Conservation (phyloP, 148 eudicot genomes). For the Amaranthus palmeri region DNA sequence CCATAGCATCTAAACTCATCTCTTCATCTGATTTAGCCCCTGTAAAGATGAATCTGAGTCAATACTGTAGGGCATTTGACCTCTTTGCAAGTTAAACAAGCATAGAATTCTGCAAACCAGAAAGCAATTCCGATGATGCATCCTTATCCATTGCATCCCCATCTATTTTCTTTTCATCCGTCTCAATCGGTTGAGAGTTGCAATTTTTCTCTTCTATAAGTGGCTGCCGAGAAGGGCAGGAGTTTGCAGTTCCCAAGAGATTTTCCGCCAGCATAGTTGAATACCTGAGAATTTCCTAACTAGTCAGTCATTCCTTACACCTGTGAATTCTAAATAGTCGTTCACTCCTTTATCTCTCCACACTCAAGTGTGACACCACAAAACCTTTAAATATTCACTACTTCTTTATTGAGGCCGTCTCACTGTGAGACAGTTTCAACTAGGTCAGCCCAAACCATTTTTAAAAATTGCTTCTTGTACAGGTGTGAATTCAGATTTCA, state of each 20-base stretch:
- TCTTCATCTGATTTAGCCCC: constrained; percentile 45
- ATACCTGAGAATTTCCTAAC: constrained; percentile 51
- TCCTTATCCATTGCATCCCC: not conserved
- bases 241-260: constrained; percentile 54
- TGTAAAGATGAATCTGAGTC: constrained; percentile 27
- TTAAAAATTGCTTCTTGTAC: no score
- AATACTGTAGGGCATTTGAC: constrained; percentile 9
- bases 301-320: constrained; percentile 37
- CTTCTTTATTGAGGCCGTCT: no score
- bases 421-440: no score
- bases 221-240: constrained; percentile 36
- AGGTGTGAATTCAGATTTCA: no score
- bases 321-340: constrained; percentile 37
- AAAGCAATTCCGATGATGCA: constrained; percentile 30
- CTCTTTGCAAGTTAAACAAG: constrained; percentile 12
- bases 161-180: constrained; percentile 30
- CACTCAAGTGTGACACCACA: constrained; percentile 17
- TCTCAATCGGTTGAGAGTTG: constrained; percentile 34
- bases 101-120: constrained; percentile 46
- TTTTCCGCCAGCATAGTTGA: constrained; percentile 99
- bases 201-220: constrained; percentile 13
- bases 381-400: not conserved
- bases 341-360: constrained; percentile 20
- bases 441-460: no score
- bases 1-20: constrained; percentile 37